Base-by-base conservation (phyloP, 2,329 filamentous ascomycete species). In the Amesomyces nigricolor region DNA sequence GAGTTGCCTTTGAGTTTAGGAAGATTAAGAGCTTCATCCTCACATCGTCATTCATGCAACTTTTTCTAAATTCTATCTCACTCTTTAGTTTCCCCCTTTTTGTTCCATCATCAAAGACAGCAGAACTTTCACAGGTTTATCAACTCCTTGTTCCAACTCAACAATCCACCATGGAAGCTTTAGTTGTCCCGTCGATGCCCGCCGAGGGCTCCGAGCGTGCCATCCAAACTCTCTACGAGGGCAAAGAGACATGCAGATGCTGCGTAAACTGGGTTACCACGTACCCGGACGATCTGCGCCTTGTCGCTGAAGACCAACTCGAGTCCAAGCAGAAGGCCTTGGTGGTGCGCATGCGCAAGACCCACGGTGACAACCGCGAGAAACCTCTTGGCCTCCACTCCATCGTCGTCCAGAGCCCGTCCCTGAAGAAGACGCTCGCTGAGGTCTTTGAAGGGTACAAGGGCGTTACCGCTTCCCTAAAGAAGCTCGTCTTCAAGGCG, bases 381-480 rank as follows among this genome's bases (percentile, higher is more conserved):
- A 83, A 82, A 64, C 77, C 77, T 29, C 74, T 85, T 14, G 70
- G 77, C 47, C 73, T 85, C 30, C 75, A 86, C 62, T 83, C 80
- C 37, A 77, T 87, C 52, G 74, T 85, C 40, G 70, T 87, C 7
- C 83, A 87, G 66, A 84, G 78, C n/a, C 79, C 81, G 1, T 70
- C 77, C 38, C 69, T 87, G 30, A 85, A 83, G 67, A 70, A 71
- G 1, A 73, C 80, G 6, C 71, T 87, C 0, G 70, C 69, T 2
- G 70, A 75, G 5, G 73, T 85, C 1, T 71, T 86, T 14, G 66
- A 74, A 0, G 77, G 72, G 5, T 86, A 84, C 57, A 78, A 79
- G 0, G 81, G 82, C 2, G 71, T 87, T 35, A 78, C 79, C 2
- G 75, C 78, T 11, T 73, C 71, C 1, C 70, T 87, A 30, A 74